Conservation (phyloP, 352 stramenopile genomes). For the Phytophthora ramorum region DNA sequence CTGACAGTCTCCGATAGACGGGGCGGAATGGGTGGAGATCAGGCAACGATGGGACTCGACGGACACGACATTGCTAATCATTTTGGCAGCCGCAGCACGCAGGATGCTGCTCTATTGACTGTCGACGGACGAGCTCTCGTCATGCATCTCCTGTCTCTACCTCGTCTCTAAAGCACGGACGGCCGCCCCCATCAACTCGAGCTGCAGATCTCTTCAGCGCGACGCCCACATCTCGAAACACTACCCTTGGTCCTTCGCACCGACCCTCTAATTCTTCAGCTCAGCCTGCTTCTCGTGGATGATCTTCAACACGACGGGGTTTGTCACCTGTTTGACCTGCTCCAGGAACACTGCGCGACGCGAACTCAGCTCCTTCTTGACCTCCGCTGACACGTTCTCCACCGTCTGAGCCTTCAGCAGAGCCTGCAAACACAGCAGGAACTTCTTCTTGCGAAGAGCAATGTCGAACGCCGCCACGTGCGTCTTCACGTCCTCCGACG, state of each 20-base stretch:
- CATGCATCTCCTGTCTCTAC: slow-evolving; percentile 36
- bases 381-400: slow-evolving; percentile 26
- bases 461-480: slow-evolving; percentile 83
- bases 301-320: slow-evolving; percentile 64
- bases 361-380: slow-evolving; percentile 45
- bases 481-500: slow-evolving; percentile 61
- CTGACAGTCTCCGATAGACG: slow-evolving; percentile 24
- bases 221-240: slow-evolving; percentile 24
- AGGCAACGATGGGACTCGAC: slow-evolving; percentile 18
- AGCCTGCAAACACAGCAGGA: slow-evolving; percentile 79
- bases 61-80: slow-evolving; percentile 25
- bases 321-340: slow-evolving; percentile 60
- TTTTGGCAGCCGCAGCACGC: slow-evolving; percentile 32
- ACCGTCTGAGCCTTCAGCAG: slow-evolving; percentile 67
- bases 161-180: slow-evolving; percentile 27
- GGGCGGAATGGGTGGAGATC: slow-evolving; percentile 14
- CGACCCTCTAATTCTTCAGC: slow-evolving; percentile 53
- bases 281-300: slow-evolving; percentile 70
- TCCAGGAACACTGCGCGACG: slow-evolving; percentile 57
- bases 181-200: slow-evolving; percentile 4
- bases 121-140: slow-evolving; percentile 20
- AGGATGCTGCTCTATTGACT: slow-evolving; percentile 45
- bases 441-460: slow-evolving; percentile 75
- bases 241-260: slow-evolving; percentile 9
- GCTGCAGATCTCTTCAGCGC: slow-evolving; percentile 12